A percentile compares a stretch with the other conserved stretches of the same genome.
These are phyloP conservation scores for Didymella glomerata DNA, from an alignment of 2,329 filamentous ascomycete genomes.

Conservation along the genomic window DNA sequence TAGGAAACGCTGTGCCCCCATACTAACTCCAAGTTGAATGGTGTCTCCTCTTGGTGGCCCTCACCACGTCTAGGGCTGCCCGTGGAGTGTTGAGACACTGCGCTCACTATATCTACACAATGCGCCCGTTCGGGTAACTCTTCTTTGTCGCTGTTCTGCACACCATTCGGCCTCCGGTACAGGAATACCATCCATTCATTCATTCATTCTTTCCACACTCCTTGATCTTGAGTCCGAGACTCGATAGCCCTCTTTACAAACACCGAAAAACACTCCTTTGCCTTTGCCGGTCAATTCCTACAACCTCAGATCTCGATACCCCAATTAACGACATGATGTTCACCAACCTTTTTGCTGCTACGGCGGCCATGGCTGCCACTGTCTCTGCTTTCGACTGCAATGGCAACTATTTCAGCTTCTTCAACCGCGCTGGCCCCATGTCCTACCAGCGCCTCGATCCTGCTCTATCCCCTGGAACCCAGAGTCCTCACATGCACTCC, in stretches of 20 bases:
- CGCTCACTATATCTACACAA: conserved; percentile 34
- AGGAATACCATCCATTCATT: conserved; percentile 48
- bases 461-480: conserved; percentile 43
- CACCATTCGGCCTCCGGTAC: conserved; percentile 39
- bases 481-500: conserved; percentile 49
- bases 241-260: conserved; percentile 39
- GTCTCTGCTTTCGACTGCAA: conserved; percentile 46
- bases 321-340: conserved; percentile 38
- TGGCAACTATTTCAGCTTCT: conserved; percentile 52
- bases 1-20: conserved; percentile 24
- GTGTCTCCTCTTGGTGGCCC: conserved; percentile 22
- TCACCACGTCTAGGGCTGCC: conserved; percentile 27
- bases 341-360: conserved; percentile 37
- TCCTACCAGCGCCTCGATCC: conserved; percentile 50
- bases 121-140: conserved; percentile 19
- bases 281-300: conserved; percentile 29
- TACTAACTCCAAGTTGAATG: conserved; percentile 26
- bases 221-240: conserved; percentile 47
- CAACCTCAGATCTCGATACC: conserved; percentile 18
- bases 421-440: conserved; percentile 48
- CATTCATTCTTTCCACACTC: conserved; percentile 30
- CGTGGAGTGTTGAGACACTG: conserved; percentile 25
- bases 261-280: conserved; percentile 35
- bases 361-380: conserved; percentile 44
- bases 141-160: conserved; percentile 28